Evolutionary conservation across 2,329 filamentous ascomycete genomes (phyloP), one percentile per base, ranked within the genome.

Genomic region (Hymenoscyphus fraxineus): DNA sequence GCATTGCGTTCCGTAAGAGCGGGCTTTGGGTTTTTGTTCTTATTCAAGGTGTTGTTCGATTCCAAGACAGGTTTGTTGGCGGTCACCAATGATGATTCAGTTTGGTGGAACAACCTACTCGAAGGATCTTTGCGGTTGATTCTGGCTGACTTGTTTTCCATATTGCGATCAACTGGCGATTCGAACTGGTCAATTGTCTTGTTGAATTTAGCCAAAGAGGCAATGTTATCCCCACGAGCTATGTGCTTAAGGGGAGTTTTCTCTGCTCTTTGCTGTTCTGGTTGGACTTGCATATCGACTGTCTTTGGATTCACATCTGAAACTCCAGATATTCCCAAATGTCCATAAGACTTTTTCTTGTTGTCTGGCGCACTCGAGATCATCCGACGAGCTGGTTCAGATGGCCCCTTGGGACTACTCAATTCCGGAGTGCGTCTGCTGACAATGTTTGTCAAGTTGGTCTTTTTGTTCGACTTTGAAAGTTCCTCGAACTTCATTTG

Each of bases 211-310:
- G 62, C 66, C 54, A 74, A 67, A 27, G 72, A 74, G 16, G 69
- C 67, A 7, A 66, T 47, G 59, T 74, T 72, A 40, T 74, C 68
- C 38, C 71, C 67, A 19, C 66, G 65, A 38, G 72, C 73, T 22
- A 73, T 62, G 47, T 60, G 67, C 7, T 47, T 59, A 13, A 72
- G 60, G 19, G 70, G 71, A 62, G 73, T 68, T 64, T 62, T 68
- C 4, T 56, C 62, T 10, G 40, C 40, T 38, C 27, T 22, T 55
- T 9, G 51, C 62, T 64, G 19, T 39, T 59, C 9, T 59, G n/a
- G 13, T 9, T 62, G 60, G 44, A 19, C 55, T 19, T 22, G 16
- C 39, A 39, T 19, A 38, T 39, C 12, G 13, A 7, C 15, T n/a
- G 9, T 59, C 16, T 31, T 44, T 13, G 38, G 13, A 19, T 3